phyloP scores from a whole-genome alignment of 176 grass and related monocot species.

The Rhynchospora tenuis region DNA sequence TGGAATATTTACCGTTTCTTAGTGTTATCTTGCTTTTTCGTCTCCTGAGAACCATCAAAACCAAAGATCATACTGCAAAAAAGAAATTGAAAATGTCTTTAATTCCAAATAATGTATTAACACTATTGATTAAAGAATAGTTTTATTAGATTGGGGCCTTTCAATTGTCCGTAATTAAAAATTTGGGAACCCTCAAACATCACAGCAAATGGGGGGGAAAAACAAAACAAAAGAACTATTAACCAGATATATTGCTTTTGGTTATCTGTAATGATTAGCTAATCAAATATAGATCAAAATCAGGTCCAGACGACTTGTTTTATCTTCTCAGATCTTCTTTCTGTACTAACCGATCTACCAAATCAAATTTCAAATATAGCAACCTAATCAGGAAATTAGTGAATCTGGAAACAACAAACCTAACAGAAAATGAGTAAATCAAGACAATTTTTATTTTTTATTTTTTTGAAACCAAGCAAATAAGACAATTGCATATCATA shows the following conservation, averaged over 20 bases:
- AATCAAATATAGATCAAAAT: not conserved
- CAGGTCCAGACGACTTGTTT: not conserved
- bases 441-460: not conserved
- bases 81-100: not conserved
- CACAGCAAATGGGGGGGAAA: not conserved
- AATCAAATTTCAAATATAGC: not conserved
- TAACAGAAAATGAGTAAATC: not conserved
- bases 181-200: not conserved
- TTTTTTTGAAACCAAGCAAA: not conserved
- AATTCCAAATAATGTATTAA: not conserved
- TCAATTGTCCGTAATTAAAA: not conserved
- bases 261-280: not conserved
- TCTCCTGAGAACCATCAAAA: constrained; percentile 53
- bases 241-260: too few relatives aligned
- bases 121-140: not conserved
- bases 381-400: not conserved
- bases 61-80: constrained; percentile 68
- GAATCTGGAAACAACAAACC: not conserved
- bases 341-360: not conserved
- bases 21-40: constrained; percentile 36
- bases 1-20: constrained; percentile 57
- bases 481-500: not conserved
- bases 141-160: not conserved
- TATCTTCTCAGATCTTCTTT: not conserved
- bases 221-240: not conserved